These are phyloP conservation scores for Gremmenia infestans DNA, from an alignment of 2,329 filamentous ascomycete species.

Conservation along the genomic window DNA sequence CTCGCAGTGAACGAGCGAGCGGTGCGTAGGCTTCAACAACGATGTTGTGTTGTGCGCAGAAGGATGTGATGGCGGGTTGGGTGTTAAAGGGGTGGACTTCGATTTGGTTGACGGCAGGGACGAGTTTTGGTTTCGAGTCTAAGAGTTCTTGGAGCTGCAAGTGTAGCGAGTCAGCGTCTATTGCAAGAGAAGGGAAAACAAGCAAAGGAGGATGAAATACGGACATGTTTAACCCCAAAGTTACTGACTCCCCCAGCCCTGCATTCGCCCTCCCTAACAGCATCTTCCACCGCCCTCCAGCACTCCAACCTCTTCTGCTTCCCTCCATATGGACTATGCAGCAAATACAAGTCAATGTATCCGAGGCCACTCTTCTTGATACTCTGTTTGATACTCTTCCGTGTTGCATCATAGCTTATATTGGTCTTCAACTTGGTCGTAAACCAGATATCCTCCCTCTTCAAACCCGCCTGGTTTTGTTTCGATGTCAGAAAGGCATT, in stretches of 20 bases:
- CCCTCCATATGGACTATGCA: slow-evolving; percentile 77
- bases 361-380: slow-evolving; percentile 61
- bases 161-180: background rate
- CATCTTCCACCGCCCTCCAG: slow-evolving; percentile 74
- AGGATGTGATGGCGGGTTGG: slow-evolving; percentile 58
- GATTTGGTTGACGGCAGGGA: slow-evolving; percentile 73
- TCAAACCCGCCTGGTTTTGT: slow-evolving; percentile 43
- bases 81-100: slow-evolving; percentile 83
- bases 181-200: background rate
- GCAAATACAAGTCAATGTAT: slow-evolving; percentile 74
- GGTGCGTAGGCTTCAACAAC: slow-evolving; percentile 77
- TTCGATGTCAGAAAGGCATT: slow-evolving; percentile 44
- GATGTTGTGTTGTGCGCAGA: slow-evolving; percentile 62
- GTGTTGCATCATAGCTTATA: slow-evolving; percentile 61
- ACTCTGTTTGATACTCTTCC: slow-evolving; percentile 59
- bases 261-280: slow-evolving; percentile 65
- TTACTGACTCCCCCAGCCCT: slow-evolving; percentile 72
- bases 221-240: slow-evolving; percentile 68
- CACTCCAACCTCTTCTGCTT: slow-evolving; percentile 61
- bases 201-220: slow-evolving; percentile 27
- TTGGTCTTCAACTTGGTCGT: slow-evolving; percentile 69
- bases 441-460: slow-evolving; percentile 69
- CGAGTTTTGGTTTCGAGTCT: slow-evolving; percentile 42
- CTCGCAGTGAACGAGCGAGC: slow-evolving; percentile 63
- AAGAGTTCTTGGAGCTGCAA: slow-evolving; percentile 28